Conservation (phyloP, 257 asterid genomes). For the Capsicum baccatum region DNA sequence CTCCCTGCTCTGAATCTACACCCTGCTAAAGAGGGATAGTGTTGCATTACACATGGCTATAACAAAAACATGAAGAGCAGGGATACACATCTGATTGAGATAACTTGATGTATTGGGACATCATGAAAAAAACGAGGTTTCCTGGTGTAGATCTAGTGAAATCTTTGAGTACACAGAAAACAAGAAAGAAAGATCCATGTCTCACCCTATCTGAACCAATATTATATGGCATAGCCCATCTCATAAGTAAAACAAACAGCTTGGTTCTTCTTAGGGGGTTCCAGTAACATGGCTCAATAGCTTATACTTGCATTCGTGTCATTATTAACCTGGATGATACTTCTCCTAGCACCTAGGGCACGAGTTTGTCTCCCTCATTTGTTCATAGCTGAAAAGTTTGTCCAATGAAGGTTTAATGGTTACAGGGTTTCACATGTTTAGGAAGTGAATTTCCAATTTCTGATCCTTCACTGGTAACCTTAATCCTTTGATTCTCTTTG, state of each 20-base stretch:
- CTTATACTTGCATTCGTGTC: not conserved
- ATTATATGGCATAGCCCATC: not conserved
- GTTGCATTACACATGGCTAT: not conserved
- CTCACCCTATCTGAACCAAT: not conserved
- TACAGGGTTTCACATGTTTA: slow-evolving; percentile 11
- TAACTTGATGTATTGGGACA: not conserved
- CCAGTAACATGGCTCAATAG: slow-evolving; percentile 17
- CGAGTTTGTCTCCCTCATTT: not conserved
- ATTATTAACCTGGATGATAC: not conserved
- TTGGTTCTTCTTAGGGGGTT: not conserved
- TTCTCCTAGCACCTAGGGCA: not conserved
- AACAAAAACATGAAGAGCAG: not conserved
- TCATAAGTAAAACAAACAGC: not conserved
- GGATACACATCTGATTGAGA: not conserved
- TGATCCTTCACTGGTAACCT: not conserved
- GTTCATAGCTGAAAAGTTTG: slow-evolving; percentile 20
- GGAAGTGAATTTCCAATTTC: not conserved
- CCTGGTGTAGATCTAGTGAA: not conserved
- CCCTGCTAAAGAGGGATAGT: not conserved
- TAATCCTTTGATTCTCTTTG: not conserved
- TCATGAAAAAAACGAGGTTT: not conserved
- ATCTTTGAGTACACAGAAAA: not conserved
- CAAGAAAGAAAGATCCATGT: not conserved
- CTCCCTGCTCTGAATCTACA: not conserved
- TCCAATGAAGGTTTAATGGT: slow-evolving; percentile 8